Evolutionary conservation across 2,329 filamentous ascomycete genomes (phyloP), one percentile per base, ranked within the genome.

Genomic region (Aspergillus ustus): DNA sequence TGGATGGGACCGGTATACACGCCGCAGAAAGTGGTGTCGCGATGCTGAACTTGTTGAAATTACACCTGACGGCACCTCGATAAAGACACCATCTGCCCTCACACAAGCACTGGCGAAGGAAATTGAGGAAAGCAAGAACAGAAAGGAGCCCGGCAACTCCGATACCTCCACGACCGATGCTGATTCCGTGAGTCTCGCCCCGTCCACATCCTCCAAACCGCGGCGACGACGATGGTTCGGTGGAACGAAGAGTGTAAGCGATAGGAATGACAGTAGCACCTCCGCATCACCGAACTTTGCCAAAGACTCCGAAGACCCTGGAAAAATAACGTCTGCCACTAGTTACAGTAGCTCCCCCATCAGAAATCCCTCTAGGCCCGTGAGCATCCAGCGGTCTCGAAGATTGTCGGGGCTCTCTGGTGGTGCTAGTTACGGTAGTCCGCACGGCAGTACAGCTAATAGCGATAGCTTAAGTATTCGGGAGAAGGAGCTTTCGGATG

Each of bases 1-100:
- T 70, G 92, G 93, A 57, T 99, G 95, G 95, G 91, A 91, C 45
- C 88, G 92, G 60, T 99, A 96, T 84, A 99, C 95, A 0, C 87
- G 95, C 15, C 87, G 95, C 22, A 83, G 95, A 64, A 97, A 98
- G 78, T 99, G 95, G 95, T 95, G 92, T 73, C 91, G 95, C 44
- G 95, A 98, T 73, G 95, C 95, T 9, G 95, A 99, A 79, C 85
- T 99, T 3, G 92, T 97, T 37, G 95, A 99, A 73, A 80, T 89
- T 9, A 74, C 78, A 45, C 71, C 80, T 54, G 81, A 82, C 63
- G 73, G 80, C 31, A 78, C 81, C 52, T 72, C 80, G 15, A 71
- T 80, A 60, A 78, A 80, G 48, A 76, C 80, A 11, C 45, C 74
- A 75, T 63, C 74, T 70, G 67, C 66, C 63, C 68, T 64, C 72